Evolutionary conservation across 2,329 filamentous ascomycete genomes (phyloP), one percentile per base, ranked within the genome.

Genomic region (Alternaria ventricosa): DNA sequence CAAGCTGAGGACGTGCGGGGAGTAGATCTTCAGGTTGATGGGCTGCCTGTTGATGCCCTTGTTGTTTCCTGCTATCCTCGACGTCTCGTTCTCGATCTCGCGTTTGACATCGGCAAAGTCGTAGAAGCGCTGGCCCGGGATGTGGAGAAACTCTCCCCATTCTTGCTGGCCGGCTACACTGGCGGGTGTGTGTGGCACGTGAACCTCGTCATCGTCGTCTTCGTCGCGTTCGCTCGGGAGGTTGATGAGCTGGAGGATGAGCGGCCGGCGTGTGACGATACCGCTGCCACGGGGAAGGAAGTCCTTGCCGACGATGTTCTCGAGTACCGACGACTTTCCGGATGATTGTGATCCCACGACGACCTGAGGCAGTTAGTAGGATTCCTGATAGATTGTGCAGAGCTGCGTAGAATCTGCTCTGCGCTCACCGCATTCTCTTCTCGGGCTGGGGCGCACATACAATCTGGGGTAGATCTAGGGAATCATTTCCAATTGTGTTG

Each of bases 401-500:
- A 53, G 64, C 55, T 22, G 23, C 30, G 41, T 47, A 49, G 51
- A 60, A 58, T 61, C 57, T 61, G 61, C 61, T 63, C 65, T 65
- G 55, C 57, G 61, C 58, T 63, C 61, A 60, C 61, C 61, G 61
- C 61, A 63, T 56, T 49, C 60, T 50, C 51, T 63, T 49, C 66
- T 59, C 63, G 49, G 54, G 53, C 53, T 61, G 50, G 56, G 58
- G 68, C 56, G 78, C 88, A 97, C 96, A 85, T 90, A 97, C 96
- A 87, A 99, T 99, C 84, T 99, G 96, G 63, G 96, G 96, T 61
- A 99, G 86, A 83, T 99, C 96, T 65, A 99, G 88, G 57, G 95
- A 98, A 82, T 99, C 96, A 85, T 94, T 98, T 82, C 96, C 96
- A 82, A 99, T 99, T 72, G 96, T 99, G 84, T 99, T 99, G 86